Percentiles rank a stretch among this genome's conserved stretches.
Evolutionary conservation across 2,329 filamentous ascomycete species (phyloP).

Genomic region (Alternaria conjuncta): DNA sequence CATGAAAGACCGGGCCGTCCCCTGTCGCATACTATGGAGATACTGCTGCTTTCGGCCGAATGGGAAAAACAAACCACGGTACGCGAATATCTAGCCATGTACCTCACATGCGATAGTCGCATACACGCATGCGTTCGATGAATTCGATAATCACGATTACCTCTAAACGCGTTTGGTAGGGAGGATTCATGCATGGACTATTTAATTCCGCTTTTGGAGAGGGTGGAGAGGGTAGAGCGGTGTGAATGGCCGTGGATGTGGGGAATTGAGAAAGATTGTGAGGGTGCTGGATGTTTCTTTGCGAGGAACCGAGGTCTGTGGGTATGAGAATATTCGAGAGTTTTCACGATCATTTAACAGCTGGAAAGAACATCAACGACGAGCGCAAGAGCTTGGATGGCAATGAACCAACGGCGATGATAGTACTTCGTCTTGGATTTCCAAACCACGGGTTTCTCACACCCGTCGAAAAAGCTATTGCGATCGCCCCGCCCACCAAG

Average conservation of each 20-base stretch:
- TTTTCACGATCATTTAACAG: background rate
- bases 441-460: background rate
- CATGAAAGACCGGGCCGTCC: background rate
- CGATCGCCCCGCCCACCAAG: background rate
- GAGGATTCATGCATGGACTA: background rate
- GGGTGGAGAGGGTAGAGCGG: background rate
- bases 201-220: background rate
- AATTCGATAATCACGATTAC: background rate
- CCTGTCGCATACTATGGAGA: conserved; percentile 10
- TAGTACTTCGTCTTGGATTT: background rate
- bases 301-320: background rate
- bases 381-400: background rate
- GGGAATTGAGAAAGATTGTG: background rate
- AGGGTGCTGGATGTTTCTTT: background rate
- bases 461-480: background rate
- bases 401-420: background rate
- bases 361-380: background rate
- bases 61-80: background rate
- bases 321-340: background rate
- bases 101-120: background rate
- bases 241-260: background rate
- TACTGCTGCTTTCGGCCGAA: conserved; percentile 7
- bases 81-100: background rate
- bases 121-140: background rate
- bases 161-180: background rate